Conservation (phyloP, 371 early-diverging fungal species). For the Lichtheimia ornata region DNA sequence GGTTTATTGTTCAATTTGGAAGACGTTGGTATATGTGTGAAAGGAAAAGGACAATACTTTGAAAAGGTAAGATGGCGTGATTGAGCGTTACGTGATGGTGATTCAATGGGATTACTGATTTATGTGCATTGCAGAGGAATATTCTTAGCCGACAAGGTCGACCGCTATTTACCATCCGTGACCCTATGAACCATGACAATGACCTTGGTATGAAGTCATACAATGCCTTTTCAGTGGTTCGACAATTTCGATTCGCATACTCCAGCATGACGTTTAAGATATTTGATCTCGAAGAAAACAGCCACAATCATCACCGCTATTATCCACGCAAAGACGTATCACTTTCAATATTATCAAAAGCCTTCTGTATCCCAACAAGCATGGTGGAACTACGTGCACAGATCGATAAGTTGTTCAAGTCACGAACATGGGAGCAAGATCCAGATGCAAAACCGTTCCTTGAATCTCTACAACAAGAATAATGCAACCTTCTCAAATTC, state of each 20-base stretch:
- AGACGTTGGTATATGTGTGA: conserved; percentile 69
- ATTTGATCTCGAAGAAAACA: conserved; percentile 19
- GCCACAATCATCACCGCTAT: conserved; percentile 10
- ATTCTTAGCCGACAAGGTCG: conserved; percentile 15
- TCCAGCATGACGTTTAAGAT: conserved; percentile 17
- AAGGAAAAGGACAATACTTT: conserved; percentile 61
- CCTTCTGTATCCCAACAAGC: conserved; percentile 10
- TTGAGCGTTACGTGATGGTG: too few relatives aligned
- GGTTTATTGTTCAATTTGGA: conserved; percentile 79
- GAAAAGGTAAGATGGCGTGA: conserved; percentile 40
- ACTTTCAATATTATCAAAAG: conserved; percentile 7
- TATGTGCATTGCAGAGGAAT: background rate
- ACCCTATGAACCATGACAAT: conserved; percentile 63
- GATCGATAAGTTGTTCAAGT: conserved; percentile 4
- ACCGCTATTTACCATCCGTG: conserved; percentile 51
- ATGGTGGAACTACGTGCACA: conserved; percentile 7
- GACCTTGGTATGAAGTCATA: conserved; percentile 57
- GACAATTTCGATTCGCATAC: conserved; percentile 29
- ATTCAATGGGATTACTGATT: too few relatives aligned
- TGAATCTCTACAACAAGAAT: too few relatives aligned
- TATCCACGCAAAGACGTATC: background rate
- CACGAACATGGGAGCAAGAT: conserved; percentile 9
- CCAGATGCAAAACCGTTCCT: conserved; percentile 5
- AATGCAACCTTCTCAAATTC: too few relatives aligned
- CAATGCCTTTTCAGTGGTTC: conserved; percentile 16